Percentiles rank a stretch among this genome's conserved stretches.
phyloP scores from a whole-genome alignment of 176 grass and related monocot genomes.

The Pharus latifolius region DNA sequence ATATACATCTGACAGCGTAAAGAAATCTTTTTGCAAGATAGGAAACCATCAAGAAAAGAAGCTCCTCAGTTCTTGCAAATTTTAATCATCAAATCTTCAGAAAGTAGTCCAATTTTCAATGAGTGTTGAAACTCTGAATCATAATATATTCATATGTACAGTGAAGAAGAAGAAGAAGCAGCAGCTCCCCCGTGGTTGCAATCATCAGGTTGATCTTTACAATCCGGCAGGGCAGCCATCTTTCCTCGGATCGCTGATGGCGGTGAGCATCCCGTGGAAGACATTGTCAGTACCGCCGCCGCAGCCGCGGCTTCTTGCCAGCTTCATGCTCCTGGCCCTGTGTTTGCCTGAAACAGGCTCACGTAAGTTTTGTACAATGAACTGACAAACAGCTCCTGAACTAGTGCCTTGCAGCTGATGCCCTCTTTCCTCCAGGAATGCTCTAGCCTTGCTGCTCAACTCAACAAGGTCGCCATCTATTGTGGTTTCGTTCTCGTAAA shows the following conservation, averaged over 20 bases:
- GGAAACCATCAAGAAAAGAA: no score
- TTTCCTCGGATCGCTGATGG: conserved; percentile 87
- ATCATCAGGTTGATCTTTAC: conserved; percentile 15
- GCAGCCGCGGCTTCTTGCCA: neutral
- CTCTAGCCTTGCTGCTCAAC: conserved; percentile 18
- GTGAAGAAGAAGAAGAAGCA: no score
- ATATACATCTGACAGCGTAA: no score
- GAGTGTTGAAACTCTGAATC: no score
- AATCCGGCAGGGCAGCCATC: conserved; percentile 58
- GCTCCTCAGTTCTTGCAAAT: no score
- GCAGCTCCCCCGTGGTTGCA: no score
- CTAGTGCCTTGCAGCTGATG: conserved; percentile 19
- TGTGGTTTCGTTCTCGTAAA: conserved; percentile 60
- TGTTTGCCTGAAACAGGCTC: neutral
- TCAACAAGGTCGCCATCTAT: conserved; percentile 46
- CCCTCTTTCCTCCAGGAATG: conserved; percentile 46
- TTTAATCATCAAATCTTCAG: no score
- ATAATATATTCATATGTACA: no score
- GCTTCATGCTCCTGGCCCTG: neutral
- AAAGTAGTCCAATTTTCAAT: no score
- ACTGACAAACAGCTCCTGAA: conserved; percentile 48
- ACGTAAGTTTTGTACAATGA: conserved; percentile 62
- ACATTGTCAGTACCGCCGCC: neutral
- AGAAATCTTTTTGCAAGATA: no score
- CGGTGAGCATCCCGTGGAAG: conserved; percentile 59